Percentiles rank a stretch among this genome's conserved stretches.
These are phyloP conservation scores for Apodospora peruviana DNA, from an alignment of 495 filamentous ascomycete species.

Conservation along the genomic window DNA sequence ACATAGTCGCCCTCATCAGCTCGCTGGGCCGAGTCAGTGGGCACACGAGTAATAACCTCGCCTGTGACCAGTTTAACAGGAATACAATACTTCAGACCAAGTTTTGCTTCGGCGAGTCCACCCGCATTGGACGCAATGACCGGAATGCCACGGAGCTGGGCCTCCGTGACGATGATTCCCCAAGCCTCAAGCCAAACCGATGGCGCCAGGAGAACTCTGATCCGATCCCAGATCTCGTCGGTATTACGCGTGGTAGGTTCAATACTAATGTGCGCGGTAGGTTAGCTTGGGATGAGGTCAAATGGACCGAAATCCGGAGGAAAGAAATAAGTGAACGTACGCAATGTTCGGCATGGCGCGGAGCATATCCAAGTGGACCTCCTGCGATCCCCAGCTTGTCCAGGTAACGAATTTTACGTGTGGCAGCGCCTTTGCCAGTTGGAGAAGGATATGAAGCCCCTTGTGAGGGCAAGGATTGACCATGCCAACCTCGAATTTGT, in stretches of 20 bases:
- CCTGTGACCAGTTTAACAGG: slow-evolving; percentile 24
- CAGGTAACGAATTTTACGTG: slow-evolving; percentile 25
- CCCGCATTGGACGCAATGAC: slow-evolving; percentile 27
- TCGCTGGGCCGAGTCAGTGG: too few species aligned
- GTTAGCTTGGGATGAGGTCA: not conserved
- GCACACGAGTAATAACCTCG: too few species aligned
- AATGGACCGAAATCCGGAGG: not conserved
- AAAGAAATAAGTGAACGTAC: slow-evolving; percentile 8
- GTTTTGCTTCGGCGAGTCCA: slow-evolving; percentile 25
- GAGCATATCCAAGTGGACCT: slow-evolving; percentile 9
- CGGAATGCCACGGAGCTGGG: slow-evolving; percentile 28
- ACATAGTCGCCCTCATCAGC: slow-evolving; percentile 19
- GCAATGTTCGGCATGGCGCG: slow-evolving; percentile 16
- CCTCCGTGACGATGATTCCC: slow-evolving; percentile 28
- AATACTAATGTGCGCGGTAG: slow-evolving; percentile 8
- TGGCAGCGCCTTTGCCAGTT: slow-evolving; percentile 18
- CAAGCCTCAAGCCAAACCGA: slow-evolving; percentile 28
- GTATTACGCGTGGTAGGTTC: slow-evolving; percentile 19
- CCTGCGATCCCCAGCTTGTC: slow-evolving; percentile 25
- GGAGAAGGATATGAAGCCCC: slow-evolving; percentile 21
- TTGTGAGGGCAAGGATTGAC: slow-evolving; percentile 29
- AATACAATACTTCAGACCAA: slow-evolving; percentile 21
- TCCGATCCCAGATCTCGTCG: slow-evolving; percentile 26
- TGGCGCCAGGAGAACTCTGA: slow-evolving; percentile 24
- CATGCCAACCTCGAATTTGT: slow-evolving; percentile 27